phyloP scores from a whole-genome alignment of 768 basidiomycete species.

The Tylopilus subfusipes region DNA sequence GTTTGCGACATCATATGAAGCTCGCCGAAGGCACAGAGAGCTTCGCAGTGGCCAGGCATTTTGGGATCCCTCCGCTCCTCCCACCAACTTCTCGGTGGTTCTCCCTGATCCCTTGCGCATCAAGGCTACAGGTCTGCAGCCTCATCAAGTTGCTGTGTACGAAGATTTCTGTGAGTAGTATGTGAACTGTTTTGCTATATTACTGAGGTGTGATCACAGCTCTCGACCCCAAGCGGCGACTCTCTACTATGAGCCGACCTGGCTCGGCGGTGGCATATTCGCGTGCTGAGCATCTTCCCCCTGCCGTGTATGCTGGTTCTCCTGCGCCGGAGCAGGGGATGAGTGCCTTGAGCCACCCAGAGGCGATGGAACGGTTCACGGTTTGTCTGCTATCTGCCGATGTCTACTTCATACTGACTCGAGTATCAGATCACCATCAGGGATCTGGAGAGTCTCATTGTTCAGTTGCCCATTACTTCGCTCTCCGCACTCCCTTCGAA shows the following conservation, averaged over 20 bases:
- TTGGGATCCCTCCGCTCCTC: slow-evolving; percentile 81
- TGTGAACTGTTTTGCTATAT: neutral
- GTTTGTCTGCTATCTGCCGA: slow-evolving; percentile 38
- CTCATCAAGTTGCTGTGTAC: slow-evolving; percentile 83
- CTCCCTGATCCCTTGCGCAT: slow-evolving; percentile 90
- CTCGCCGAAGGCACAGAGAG: slow-evolving; percentile 84
- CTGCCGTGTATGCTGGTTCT: slow-evolving; percentile 54
- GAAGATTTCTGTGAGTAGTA: slow-evolving; percentile 79
- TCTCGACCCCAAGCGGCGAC: slow-evolving; percentile 55
- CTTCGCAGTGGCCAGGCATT: slow-evolving; percentile 71
- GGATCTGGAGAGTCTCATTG: slow-evolving; percentile 79
- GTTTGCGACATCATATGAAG: slow-evolving; percentile 77
- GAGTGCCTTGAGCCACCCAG: slow-evolving; percentile 61
- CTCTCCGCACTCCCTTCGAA: slow-evolving; percentile 71
- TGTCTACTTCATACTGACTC: slow-evolving; percentile 2
- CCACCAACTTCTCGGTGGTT: slow-evolving; percentile 61
- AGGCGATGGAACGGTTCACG: slow-evolving; percentile 86
- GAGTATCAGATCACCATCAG: slow-evolving; percentile 26
- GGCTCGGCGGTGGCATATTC: slow-evolving; percentile 68
- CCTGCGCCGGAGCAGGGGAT: slow-evolving; percentile 55
- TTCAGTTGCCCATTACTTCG: slow-evolving; percentile 69
- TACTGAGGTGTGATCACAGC: slow-evolving; percentile 32
- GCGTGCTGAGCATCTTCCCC: slow-evolving; percentile 41
- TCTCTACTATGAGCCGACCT: slow-evolving; percentile 54
- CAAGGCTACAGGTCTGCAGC: slow-evolving; percentile 75